Evolutionary conservation across 805 yeast species (phyloP).

Genomic region (Barnettozyma populi): DNA sequence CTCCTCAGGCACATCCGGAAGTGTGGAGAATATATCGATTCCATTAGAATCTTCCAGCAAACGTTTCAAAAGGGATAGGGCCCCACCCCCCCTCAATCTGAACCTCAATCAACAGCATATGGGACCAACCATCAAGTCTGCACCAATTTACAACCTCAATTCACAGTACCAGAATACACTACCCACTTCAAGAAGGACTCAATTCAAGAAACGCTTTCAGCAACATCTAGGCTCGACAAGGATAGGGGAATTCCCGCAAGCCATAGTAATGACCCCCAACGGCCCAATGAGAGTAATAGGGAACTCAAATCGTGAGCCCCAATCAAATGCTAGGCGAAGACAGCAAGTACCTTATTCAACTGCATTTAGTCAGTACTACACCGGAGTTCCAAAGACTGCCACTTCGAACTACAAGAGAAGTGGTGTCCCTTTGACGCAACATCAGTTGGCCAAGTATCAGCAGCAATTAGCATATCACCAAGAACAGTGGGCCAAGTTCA

Average conservation of each 20-base stretch:
- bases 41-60: conserved; percentile 20
- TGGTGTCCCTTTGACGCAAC: conserved; percentile 20
- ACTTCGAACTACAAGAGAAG: conserved; percentile 11
- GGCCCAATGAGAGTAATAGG: conserved; percentile 5
- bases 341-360: conserved; percentile 9
- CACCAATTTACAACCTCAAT: conserved; percentile 25
- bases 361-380: neutral
- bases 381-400: conserved; percentile 21
- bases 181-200: conserved; percentile 12
- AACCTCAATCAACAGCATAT: conserved; percentile 11
- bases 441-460: conserved; percentile 21
- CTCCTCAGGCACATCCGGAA: conserved; percentile 4
- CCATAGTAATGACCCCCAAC: conserved; percentile 7
- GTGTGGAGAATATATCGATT: conserved; percentile 15
- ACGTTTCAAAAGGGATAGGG: conserved; percentile 24
- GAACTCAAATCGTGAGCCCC: conserved; percentile 9
- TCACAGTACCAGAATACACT: conserved; percentile 13
- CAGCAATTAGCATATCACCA: conserved; percentile 24
- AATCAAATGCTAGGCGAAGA: conserved; percentile 1
- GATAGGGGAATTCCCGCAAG: conserved; percentile 1
- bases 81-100: conserved; percentile 28
- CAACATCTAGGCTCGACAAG: neutral
- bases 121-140: conserved; percentile 28
- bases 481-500: conserved; percentile 24
- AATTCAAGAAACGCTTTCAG: conserved; percentile 6